Evolutionary conservation across 306 rosid species (phyloP).

Genomic region (Lotus japonicus): DNA sequence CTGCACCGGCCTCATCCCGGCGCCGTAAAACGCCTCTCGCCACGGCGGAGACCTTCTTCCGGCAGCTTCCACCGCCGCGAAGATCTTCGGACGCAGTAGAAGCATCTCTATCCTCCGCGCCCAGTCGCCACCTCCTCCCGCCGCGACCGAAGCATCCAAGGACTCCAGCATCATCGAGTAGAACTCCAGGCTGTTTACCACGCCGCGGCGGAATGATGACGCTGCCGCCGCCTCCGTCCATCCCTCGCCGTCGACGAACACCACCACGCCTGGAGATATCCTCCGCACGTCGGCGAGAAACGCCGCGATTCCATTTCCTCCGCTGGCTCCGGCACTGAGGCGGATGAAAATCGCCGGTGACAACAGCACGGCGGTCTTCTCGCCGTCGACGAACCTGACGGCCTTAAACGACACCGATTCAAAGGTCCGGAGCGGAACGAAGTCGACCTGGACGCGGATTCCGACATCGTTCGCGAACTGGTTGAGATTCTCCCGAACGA

Average conservation of each 20-base stretch:
- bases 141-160: constrained; percentile 51
- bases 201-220: constrained; percentile 60
- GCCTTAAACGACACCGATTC: constrained; percentile 63
- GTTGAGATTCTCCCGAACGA: constrained; percentile 56
- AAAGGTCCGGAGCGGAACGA: constrained; percentile 46
- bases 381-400: constrained; percentile 55
- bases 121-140: constrained; percentile 49
- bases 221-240: constrained; percentile 41
- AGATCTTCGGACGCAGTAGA: constrained; percentile 51
- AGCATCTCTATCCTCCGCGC: constrained; percentile 58
- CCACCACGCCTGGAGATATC: constrained; percentile 52
- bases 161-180: constrained; percentile 76
- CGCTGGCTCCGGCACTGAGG: constrained; percentile 30
- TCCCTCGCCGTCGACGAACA: constrained; percentile 72
- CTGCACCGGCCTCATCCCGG: constrained; percentile 83
- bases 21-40: constrained; percentile 66
- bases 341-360: constrained; percentile 65
- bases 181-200: constrained; percentile 55
- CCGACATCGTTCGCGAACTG: constrained; percentile 74
- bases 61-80: constrained; percentile 60
- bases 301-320: neutral
- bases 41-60: constrained; percentile 44
- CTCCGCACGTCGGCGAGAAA: constrained; percentile 51
- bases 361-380: constrained; percentile 59
- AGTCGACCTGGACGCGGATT: constrained; percentile 67